A percentile compares a stretch with the other conserved stretches of the same genome.
Evolutionary conservation across 2,329 filamentous ascomycete genomes (phyloP).

Genomic region (Diaporthe nobilis): DNA sequence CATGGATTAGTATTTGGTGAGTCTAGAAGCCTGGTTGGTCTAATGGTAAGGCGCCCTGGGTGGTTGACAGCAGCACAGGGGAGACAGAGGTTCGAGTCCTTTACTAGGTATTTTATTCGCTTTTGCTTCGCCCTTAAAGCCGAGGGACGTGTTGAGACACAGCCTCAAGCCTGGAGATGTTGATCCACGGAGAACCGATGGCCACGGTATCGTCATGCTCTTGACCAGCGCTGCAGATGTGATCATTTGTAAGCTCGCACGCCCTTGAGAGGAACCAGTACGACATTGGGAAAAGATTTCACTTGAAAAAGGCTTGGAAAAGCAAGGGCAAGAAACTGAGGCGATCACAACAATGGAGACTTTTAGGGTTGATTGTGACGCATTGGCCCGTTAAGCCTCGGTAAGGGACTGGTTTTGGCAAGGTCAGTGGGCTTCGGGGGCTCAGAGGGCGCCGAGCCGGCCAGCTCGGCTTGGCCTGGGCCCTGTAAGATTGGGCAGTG

Average conservation of each 20-base stretch:
- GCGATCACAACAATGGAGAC: background rate
- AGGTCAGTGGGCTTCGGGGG: background rate
- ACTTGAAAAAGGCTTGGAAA: background rate
- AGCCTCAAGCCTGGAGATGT: background rate
- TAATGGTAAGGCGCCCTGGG: background rate
- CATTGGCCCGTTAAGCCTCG: background rate
- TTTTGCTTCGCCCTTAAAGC: background rate
- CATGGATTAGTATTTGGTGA: background rate
- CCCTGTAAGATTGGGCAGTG: constrained; percentile 11
- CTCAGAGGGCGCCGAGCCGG: constrained; percentile 3
- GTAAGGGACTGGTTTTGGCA: constrained; percentile 3
- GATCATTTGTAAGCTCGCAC: background rate
- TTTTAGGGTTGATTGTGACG: background rate
- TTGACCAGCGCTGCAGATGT: background rate
- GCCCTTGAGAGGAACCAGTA: background rate
- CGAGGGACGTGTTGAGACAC: background rate
- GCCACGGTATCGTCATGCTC: background rate
- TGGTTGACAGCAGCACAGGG: background rate
- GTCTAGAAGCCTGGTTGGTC: background rate
- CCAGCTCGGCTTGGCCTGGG: background rate
- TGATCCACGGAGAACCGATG: background rate
- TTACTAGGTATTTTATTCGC: background rate
- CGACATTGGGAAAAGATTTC: background rate
- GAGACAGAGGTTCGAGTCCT: background rate
- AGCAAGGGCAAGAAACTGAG: background rate